Evolutionary conservation across 2,329 filamentous ascomycete species (phyloP), one percentile per base, ranked within the genome.

Genomic region (Fusarium chuoi): DNA sequence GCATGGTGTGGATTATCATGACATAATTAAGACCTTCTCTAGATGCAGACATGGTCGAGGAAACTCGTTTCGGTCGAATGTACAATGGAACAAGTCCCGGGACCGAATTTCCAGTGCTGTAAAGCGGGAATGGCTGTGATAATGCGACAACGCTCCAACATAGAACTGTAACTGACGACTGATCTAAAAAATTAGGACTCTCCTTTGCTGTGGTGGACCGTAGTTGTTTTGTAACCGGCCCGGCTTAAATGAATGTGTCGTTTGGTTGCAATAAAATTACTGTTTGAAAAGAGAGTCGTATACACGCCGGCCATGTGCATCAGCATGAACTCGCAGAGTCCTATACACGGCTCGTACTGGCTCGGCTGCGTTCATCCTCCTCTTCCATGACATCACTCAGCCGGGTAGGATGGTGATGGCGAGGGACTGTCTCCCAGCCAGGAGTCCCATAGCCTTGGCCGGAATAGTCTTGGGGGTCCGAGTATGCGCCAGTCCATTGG

Each of bases 331-430:
- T 71, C 48, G 59, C 48, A 28, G 73, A 77, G 44, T 78, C 76
- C 76, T 81, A 81, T 45, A 77, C 77, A 38, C 88, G 87, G 78
- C 89, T 90, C 73, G 90, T 91, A 75, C 92, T 93, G 20, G 92
- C 94, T 28, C 93, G 89, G 79, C 93, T 94, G 57, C 91, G 87
- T 82, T 97, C 94, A 75, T 96, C 94, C 73, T 97, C 92, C 79
- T 94, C 94, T 79, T 95, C 93, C 36, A 96, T 88, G 35, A 98
- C 95, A 82, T 97, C 95, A 81, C 94, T 97, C 71, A 98, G 85
- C 64, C 95, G 87, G 14, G 95, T 97, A 0, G 95, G 95, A 82
- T 98, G 94, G 75, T 96, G 94, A 82, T 97, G 95, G 63, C 91
- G 89, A 30, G 92, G 91, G 71, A 94, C 85, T n/a, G 85, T 84